Conservation (phyloP, 73 alveolate genomes). For the Paramecium octaurelia region DNA sequence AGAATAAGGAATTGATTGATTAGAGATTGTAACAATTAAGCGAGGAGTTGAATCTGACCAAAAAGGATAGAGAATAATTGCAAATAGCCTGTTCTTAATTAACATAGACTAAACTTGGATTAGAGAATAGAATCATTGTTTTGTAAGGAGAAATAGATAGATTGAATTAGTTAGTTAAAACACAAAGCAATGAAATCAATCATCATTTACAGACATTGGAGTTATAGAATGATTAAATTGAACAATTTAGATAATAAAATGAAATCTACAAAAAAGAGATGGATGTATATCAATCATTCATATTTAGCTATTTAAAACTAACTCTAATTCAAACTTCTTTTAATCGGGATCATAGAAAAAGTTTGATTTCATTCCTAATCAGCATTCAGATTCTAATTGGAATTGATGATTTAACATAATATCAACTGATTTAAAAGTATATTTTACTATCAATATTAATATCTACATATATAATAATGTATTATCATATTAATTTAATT, state of each 20-base stretch:
- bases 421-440: background rate
- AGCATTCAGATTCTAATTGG: constrained; percentile 46
- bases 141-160: constrained; percentile 30
- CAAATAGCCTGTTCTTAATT: background rate
- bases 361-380: constrained; percentile 4
- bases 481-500: background rate
- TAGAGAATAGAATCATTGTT: constrained; percentile 18
- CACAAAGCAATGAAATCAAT: background rate
- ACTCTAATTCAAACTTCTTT: background rate
- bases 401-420: background rate
- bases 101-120: background rate
- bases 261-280: constrained; percentile 14
- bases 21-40: background rate
- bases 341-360: background rate
- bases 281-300: background rate
- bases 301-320: background rate
- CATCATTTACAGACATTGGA: background rate
- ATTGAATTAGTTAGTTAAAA: constrained; percentile 20
- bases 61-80: constrained; percentile 33
- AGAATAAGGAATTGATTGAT: background rate
- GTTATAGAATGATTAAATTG: background rate
- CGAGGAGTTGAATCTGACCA: background rate
- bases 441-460: background rate
- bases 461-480: too few relatives aligned
- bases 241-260: constrained; percentile 7